These are phyloP conservation scores for Cladosporium sphaerospermum DNA, from an alignment of 2,329 filamentous ascomycete species.

Conservation along the genomic window DNA sequence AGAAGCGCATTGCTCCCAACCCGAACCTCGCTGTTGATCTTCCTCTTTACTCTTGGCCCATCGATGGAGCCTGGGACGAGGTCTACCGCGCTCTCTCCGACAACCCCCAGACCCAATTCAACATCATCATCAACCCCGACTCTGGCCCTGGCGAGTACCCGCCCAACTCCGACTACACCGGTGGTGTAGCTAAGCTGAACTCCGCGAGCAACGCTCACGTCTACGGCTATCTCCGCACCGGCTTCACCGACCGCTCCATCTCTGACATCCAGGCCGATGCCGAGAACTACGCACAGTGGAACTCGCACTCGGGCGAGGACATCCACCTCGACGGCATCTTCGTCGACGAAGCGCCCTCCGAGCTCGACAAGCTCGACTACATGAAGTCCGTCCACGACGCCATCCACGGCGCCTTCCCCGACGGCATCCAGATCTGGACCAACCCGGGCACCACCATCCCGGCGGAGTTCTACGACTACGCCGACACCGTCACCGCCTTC, in stretches of 20 bases:
- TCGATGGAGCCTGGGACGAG: slow-evolving; percentile 19
- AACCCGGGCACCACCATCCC: slow-evolving; percentile 12
- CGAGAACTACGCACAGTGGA: slow-evolving; percentile 17
- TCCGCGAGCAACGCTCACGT: slow-evolving; percentile 22
- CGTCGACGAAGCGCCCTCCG: slow-evolving; percentile 25
- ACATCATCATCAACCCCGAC: slow-evolving; percentile 26
- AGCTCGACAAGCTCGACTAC: slow-evolving; percentile 9
- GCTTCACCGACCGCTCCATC: slow-evolving; percentile 18
- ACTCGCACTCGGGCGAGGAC: slow-evolving; percentile 11
- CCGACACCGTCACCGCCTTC: slow-evolving; percentile 14
- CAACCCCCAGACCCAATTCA: slow-evolving; percentile 25
- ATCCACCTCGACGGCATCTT: slow-evolving; percentile 26
- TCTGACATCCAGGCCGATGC: slow-evolving; percentile 18
- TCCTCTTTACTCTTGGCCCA: slow-evolving; percentile 28
- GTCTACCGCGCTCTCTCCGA: slow-evolving; percentile 19
- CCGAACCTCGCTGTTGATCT: slow-evolving; percentile 14
- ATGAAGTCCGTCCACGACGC: slow-evolving; percentile 10
- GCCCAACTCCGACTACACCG: slow-evolving; percentile 23
- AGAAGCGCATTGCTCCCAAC: slow-evolving; percentile 11
- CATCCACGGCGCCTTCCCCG: slow-evolving; percentile 5
- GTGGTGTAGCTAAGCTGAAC: slow-evolving; percentile 20
- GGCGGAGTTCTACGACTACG: slow-evolving; percentile 11
- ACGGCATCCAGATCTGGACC: slow-evolving; percentile 10
- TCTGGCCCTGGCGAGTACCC: slow-evolving; percentile 20
- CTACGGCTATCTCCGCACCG: slow-evolving; percentile 27